A percentile compares a stretch with the other conserved stretches of the same genome.
phyloP scores from a whole-genome alignment of 768 basidiomycete species.

The Tulasnella calospora region DNA sequence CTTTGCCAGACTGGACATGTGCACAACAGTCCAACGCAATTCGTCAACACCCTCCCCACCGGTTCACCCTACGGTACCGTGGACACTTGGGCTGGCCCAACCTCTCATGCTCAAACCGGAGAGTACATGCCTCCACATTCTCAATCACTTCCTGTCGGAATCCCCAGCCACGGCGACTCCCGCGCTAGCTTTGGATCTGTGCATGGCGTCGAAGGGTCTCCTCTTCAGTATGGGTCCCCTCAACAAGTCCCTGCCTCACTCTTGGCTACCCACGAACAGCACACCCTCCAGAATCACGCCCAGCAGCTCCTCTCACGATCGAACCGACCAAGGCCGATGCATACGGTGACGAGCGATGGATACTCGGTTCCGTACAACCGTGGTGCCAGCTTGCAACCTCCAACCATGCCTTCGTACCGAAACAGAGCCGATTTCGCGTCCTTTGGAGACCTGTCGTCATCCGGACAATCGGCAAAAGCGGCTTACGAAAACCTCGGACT shows the following conservation, averaged over 20 bases:
- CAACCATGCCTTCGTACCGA: background rate
- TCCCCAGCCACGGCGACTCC: background rate
- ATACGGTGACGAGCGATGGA: background rate
- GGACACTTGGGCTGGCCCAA: background rate
- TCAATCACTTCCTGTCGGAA: background rate
- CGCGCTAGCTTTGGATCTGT: background rate
- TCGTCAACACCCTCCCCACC: background rate
- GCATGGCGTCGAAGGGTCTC: background rate
- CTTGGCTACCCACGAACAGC: background rate
- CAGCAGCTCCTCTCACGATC: constrained; percentile 8
- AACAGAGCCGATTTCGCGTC: background rate
- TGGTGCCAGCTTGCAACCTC: constrained; percentile 14
- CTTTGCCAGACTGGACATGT: background rate
- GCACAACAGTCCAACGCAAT: background rate
- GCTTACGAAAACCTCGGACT: background rate
- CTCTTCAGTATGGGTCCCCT: background rate
- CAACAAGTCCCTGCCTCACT: background rate
- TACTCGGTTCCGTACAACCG: background rate
- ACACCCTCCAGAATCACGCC: background rate
- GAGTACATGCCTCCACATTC: background rate
- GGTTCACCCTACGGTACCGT: background rate
- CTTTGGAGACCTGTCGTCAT: background rate
- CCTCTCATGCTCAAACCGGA: background rate
- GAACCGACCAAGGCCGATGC: constrained; percentile 3
- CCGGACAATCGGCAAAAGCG: background rate